Conservation (phyloP, 2,329 filamentous ascomycete genomes). For the Nigrospora osmanthi region DNA sequence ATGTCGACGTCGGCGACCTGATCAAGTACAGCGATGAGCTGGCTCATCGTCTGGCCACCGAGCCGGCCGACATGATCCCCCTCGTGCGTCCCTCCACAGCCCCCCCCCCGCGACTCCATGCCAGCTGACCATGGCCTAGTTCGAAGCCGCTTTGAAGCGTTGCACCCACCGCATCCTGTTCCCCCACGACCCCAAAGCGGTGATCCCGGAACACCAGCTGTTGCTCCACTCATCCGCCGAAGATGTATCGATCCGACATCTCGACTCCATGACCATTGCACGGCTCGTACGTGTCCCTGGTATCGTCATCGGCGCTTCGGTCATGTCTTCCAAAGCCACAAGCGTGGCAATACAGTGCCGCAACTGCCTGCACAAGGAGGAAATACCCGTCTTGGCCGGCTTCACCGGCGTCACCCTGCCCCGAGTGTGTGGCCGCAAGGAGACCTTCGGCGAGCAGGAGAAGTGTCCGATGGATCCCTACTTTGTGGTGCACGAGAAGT, state of each 20-base stretch:
- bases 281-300: slow-evolving; percentile 94
- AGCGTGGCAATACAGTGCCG: slow-evolving; percentile 80
- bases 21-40: slow-evolving; percentile 96
- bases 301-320: slow-evolving; percentile 95
- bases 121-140: slow-evolving; percentile 42
- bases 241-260: slow-evolving; percentile 85
- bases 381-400: slow-evolving; percentile 69
- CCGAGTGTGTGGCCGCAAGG: slow-evolving; percentile 61
- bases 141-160: slow-evolving; percentile 80
- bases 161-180: slow-evolving; percentile 93
- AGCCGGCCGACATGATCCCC: slow-evolving; percentile 88
- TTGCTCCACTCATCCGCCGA: slow-evolving; percentile 89
- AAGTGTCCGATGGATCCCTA: slow-evolving; percentile 92
- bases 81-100: slow-evolving; percentile 48
- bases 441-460: slow-evolving; percentile 59
- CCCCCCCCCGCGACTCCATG: too few relatives aligned
- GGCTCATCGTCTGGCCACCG: slow-evolving; percentile 79
- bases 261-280: slow-evolving; percentile 88
- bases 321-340: slow-evolving; percentile 93
- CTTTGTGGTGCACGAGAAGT: slow-evolving; percentile 91
- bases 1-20: slow-evolving; percentile 89
- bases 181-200: slow-evolving; percentile 58
- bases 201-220: slow-evolving; percentile 85
- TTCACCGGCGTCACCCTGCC: slow-evolving; percentile 85
- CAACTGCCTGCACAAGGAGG: slow-evolving; percentile 67